Conservation (phyloP, 73 alveolate genomes). For the Paramecium bursaria region DNA sequence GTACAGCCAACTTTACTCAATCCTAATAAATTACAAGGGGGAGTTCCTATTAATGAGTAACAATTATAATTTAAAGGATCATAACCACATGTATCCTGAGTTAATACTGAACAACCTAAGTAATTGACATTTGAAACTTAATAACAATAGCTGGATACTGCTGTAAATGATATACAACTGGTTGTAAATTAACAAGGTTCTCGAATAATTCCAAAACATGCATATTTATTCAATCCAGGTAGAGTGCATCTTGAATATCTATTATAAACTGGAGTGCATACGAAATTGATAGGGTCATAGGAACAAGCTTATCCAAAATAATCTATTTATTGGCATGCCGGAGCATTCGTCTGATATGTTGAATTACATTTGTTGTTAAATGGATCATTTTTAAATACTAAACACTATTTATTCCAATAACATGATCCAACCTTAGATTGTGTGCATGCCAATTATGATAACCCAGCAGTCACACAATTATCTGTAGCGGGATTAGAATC, state of each 20-base stretch:
- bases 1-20: not conserved
- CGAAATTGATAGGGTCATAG: not conserved
- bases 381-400: not conserved
- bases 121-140: not conserved
- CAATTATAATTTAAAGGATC: not conserved
- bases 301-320: slow-evolving; percentile 3
- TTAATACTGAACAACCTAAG: not conserved
- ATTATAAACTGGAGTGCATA: not conserved
- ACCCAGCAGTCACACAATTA: not conserved
- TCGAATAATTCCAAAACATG: not conserved
- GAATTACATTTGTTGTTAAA: slow-evolving; percentile 12
- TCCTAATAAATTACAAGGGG: slow-evolving; percentile 20
- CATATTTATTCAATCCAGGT: slow-evolving; percentile 55
- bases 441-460: slow-evolving; percentile 16
- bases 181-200: slow-evolving; percentile 26
- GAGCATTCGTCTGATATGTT: not conserved
- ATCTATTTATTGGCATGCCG: slow-evolving; percentile 25
- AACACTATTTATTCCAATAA: slow-evolving; percentile 3
- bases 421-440: not conserved
- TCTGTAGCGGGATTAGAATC: not conserved
- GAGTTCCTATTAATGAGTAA: not conserved
- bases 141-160: not conserved
- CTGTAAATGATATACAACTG: not conserved
- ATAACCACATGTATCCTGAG: not conserved
- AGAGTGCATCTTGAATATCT: not conserved